Conservation (phyloP, 768 basidiomycete genomes). For the Boletus pseudopeckii region DNA sequence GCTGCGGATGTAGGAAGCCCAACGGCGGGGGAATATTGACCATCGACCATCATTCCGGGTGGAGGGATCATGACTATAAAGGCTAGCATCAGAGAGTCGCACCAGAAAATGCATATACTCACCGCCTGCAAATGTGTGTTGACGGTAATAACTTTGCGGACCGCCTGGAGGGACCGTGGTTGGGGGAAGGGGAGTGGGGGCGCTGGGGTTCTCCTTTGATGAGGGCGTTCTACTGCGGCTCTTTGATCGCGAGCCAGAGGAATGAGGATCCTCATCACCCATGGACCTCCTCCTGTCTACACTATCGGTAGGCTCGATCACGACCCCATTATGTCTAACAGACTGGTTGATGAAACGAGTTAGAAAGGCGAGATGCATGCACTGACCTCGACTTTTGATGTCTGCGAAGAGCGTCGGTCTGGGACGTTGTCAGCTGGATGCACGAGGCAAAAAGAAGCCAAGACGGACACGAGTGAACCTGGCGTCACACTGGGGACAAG, state of each 20-base stretch:
- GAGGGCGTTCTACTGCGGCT: constrained; percentile 51
- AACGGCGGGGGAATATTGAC: constrained; percentile 39
- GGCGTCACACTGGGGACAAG: constrained; percentile 78
- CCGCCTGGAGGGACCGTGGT: constrained; percentile 30
- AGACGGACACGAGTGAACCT: constrained; percentile 70
- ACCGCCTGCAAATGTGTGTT: constrained; percentile 53
- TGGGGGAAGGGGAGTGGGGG: constrained; percentile 35
- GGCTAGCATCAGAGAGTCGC: constrained; percentile 3
- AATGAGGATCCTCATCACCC: constrained; percentile 26
- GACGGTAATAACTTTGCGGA: constrained; percentile 64
- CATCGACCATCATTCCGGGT: constrained; percentile 40
- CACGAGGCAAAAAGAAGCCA: constrained; percentile 12
- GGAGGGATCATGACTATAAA: constrained; percentile 41
- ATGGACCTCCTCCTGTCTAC: constrained; percentile 17
- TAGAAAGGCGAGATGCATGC: constrained; percentile 3
- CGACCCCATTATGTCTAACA: constrained; percentile 58
- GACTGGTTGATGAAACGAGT: constrained; percentile 1
- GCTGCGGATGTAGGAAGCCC: constrained; percentile 55
- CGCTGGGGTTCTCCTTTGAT: constrained; percentile 38
- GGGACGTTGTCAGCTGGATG: constrained; percentile 13
- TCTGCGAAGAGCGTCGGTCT: constrained; percentile 80
- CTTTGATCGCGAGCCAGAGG: constrained; percentile 44
- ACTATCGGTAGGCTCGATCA: constrained; percentile 49
- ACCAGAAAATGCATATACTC: constrained; percentile 9
- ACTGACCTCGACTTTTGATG: constrained; percentile 76